phyloP scores from a whole-genome alignment of 306 rosid genomes.

The Rubus parviflorus region DNA sequence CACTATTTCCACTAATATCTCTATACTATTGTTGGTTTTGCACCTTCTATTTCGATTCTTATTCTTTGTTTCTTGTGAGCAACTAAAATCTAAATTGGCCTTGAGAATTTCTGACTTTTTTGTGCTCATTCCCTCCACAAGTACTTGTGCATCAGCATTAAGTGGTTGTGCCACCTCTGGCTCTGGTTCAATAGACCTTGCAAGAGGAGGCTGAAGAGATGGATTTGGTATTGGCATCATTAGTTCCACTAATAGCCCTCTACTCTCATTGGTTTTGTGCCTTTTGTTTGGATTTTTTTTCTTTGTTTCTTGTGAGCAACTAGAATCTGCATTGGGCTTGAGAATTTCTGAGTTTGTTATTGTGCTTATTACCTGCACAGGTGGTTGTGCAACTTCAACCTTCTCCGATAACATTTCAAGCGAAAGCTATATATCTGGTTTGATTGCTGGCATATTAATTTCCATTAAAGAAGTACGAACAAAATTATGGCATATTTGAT shows the following conservation, averaged over 20 bases:
- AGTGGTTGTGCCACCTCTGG: conserved; percentile 4
- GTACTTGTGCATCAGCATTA: background rate
- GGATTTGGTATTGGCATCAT: conserved; percentile 19
- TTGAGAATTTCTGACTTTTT: conserved; percentile 21
- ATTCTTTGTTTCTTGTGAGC: background rate
- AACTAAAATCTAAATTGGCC: background rate
- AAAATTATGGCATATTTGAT: too few relatives aligned
- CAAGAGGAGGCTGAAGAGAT: conserved; percentile 24
- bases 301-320: background rate
- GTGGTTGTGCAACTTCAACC: too few relatives aligned
- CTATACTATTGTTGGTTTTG: background rate
- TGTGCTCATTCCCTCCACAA: conserved; percentile 15
- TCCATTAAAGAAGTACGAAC: too few relatives aligned
- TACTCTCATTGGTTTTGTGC: conserved; percentile 10
- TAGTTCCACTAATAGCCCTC: conserved; percentile 15
- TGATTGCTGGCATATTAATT: too few relatives aligned
- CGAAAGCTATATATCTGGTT: too few relatives aligned
- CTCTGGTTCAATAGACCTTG: conserved; percentile 21
- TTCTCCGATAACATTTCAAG: too few relatives aligned
- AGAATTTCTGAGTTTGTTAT: too few relatives aligned
- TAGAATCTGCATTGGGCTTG: too few relatives aligned
- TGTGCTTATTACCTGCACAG: background rate
- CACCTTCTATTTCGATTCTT: background rate
- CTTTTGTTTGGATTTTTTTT: background rate
- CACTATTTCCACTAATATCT: background rate